A percentile compares a stretch with the other conserved stretches of the same genome.
phyloP scores from a whole-genome alignment of 352 stramenopile genomes.

The Globisporangium sylvaticum region DNA sequence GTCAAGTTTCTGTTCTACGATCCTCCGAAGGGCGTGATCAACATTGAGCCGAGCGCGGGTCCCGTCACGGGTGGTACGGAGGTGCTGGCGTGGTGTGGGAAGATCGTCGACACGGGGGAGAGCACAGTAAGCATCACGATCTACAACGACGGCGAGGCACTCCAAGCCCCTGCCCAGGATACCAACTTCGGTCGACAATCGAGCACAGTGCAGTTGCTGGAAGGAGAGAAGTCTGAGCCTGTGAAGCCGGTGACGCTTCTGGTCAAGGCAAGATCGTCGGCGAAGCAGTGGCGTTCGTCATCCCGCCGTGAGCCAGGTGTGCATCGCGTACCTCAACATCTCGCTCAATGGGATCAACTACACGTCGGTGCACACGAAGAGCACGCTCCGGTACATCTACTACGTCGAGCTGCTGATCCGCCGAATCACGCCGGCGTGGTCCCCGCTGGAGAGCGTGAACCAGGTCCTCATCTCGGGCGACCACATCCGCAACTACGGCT shows the following conservation, averaged over 20 bases:
- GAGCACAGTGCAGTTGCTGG: neutral
- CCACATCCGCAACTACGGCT: slow-evolving; percentile 49
- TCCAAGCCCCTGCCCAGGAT: neutral
- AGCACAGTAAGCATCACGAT: slow-evolving; percentile 51
- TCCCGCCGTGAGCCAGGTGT: slow-evolving; percentile 35
- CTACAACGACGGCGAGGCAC: slow-evolving; percentile 10
- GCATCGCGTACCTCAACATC: slow-evolving; percentile 54
- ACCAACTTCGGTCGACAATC: neutral
- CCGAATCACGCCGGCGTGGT: slow-evolving; percentile 48
- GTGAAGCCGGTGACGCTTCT: slow-evolving; percentile 15
- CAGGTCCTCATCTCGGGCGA: slow-evolving; percentile 40
- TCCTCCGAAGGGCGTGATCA: slow-evolving; percentile 56
- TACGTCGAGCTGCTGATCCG: slow-evolving; percentile 51
- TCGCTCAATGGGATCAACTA: slow-evolving; percentile 78
- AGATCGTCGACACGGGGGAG: slow-evolving; percentile 64
- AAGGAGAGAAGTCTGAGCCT: neutral
- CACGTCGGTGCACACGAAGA: slow-evolving; percentile 39
- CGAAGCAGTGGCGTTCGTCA: slow-evolving; percentile 51
- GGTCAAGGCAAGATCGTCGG: slow-evolving; percentile 54
- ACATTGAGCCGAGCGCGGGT: slow-evolving; percentile 51
- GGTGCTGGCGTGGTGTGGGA: slow-evolving; percentile 52
- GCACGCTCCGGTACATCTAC: slow-evolving; percentile 50
- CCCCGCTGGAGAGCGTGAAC: slow-evolving; percentile 29
- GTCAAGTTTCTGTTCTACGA: slow-evolving; percentile 76
- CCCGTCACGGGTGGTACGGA: slow-evolving; percentile 50